Evolutionary conservation across 164 flowering plant species (phyloP).

Genomic region (Chimonanthus salicifolius): DNA sequence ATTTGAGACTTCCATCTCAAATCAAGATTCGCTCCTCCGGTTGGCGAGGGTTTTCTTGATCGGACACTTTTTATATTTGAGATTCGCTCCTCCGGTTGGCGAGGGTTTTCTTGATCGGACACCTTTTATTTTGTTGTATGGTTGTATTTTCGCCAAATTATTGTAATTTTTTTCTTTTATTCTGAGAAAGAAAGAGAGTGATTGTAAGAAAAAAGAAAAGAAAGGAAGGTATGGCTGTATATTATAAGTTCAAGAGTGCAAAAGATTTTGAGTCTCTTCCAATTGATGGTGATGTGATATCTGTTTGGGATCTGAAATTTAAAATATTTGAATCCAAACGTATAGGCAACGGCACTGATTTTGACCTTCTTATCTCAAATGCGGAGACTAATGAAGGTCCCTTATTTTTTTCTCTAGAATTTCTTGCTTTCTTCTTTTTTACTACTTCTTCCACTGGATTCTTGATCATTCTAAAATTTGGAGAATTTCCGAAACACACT

Average conservation of each 20-base stretch:
- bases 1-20: no score
- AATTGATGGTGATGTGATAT: constrained; percentile 90
- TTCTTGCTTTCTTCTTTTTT: not conserved
- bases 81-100: no score
- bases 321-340: constrained; percentile 98
- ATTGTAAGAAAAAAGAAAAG: constrained; percentile 2
- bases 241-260: constrained; percentile 98
- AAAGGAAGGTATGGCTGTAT: constrained; percentile 60
- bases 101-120: no score
- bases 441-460: no score
- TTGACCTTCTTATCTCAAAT: constrained; percentile 90
- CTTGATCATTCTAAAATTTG: no score
- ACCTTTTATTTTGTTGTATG: no score
- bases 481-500: no score
- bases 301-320: constrained; percentile 84
- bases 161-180: constrained; percentile 2
- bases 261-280: constrained; percentile 87
- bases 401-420: constrained; percentile 25
- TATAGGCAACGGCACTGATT: constrained; percentile 93
- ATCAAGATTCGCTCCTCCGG: no score
- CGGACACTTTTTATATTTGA: no score
- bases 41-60: no score
- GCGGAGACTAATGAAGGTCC: constrained; percentile 98
- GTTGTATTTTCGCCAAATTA: not conserved
- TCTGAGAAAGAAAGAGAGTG: constrained; percentile 2